phyloP scores from a whole-genome alignment of 108 stramenopile species.

The Skeletonema costatum region DNA sequence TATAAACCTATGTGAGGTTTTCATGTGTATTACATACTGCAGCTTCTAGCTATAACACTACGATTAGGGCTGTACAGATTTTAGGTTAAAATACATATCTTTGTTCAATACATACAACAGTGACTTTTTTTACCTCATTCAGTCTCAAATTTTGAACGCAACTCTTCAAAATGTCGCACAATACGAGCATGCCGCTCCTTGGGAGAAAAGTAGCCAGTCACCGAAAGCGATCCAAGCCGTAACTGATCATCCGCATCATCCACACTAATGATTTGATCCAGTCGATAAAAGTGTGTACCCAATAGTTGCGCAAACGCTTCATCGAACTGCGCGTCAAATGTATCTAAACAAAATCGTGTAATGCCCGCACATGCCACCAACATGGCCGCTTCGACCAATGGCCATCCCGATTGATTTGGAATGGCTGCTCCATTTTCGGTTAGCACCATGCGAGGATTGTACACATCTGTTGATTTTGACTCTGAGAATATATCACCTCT shows the following conservation, averaged over 20 bases:
- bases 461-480: background rate
- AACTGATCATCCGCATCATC: constrained; percentile 6
- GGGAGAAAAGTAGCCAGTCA: constrained; percentile 7
- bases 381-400: constrained; percentile 13
- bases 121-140: background rate
- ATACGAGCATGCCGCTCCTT: background rate
- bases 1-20: constrained; percentile 4
- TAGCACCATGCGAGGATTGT: constrained; percentile 5
- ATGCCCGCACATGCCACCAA: constrained; percentile 15
- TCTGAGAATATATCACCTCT: constrained; percentile 2
- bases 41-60: too few relatives aligned
- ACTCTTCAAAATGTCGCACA: background rate
- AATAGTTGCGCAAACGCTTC: background rate
- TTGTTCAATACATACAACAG: too few relatives aligned
- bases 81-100: background rate
- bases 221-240: background rate
- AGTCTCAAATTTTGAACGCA: background rate
- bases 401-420: constrained; percentile 5
- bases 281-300: background rate
- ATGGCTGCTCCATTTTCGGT: constrained; percentile 4
- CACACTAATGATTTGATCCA: background rate
- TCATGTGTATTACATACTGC: background rate
- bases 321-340: constrained; percentile 6
- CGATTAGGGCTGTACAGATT: background rate
- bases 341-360: constrained; percentile 10